These are phyloP conservation scores for Apiospora malaysiana DNA, from an alignment of 2,329 filamentous ascomycete genomes.

Conservation along the genomic window DNA sequence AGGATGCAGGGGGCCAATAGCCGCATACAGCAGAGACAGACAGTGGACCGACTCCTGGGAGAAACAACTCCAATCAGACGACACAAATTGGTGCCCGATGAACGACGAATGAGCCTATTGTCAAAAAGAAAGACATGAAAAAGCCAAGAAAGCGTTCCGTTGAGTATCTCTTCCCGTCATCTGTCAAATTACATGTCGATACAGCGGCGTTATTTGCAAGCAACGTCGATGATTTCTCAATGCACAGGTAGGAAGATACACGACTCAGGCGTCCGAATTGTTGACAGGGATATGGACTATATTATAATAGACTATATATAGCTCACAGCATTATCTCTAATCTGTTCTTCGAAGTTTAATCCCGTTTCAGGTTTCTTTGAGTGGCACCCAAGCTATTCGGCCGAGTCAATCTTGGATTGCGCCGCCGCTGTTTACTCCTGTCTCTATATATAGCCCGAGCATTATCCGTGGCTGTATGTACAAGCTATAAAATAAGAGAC, in stretches of 20 bases:
- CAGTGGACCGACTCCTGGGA: neutral
- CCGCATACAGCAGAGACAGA: neutral
- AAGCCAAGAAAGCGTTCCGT: neutral
- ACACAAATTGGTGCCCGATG: neutral
- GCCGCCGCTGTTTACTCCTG: neutral
- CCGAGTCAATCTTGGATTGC: neutral
- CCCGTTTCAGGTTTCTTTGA: neutral
- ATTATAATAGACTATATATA: neutral
- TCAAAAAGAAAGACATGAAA: neutral
- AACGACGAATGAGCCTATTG: neutral
- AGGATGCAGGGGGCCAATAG: neutral
- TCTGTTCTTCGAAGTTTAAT: neutral
- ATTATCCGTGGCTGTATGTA: too few species aligned
- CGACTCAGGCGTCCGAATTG: neutral
- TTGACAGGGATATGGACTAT: neutral
- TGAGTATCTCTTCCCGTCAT: too few species aligned
- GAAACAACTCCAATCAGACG: neutral
- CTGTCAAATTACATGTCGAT: neutral
- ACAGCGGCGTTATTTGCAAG: neutral
- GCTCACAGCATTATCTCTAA: neutral
- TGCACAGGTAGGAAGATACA: neutral
- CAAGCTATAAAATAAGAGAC: too few species aligned
- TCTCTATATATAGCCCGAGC: neutral
- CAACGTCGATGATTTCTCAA: neutral
- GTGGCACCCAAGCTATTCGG: neutral